Base-by-base conservation (phyloP, 306 rosid genomes). In the Carpinus fangiana region DNA sequence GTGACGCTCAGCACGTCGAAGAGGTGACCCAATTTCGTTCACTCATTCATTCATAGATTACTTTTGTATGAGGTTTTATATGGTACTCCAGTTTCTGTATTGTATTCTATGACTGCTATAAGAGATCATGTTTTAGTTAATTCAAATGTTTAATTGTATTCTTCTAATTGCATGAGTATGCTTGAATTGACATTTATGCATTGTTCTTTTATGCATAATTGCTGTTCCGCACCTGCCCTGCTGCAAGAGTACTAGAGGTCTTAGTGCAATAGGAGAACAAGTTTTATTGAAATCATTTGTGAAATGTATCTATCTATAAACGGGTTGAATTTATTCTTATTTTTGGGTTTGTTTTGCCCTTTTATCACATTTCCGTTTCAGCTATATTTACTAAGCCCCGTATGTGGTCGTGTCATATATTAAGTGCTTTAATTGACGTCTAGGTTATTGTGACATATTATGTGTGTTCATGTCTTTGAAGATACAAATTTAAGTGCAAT, bases 1-100 rank as follows among this genome's bases (percentile, higher is more conserved):
- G 97, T 26, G 97, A 93, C 84, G 97, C 97, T 48, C 93, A 88
- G 73, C 97, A 93, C 55, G 96, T 93, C 36, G 97, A 93, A 73
- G 97, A 93, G 97, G 97, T 93, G 2, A 80, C 43, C 10, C n/a
- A 7, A 61, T 61, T 9, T 45, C 16, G 9, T 67, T 67, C 72
- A 38, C 38, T 67, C 12, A 16, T 12, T 26, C 20, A 53, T 53
- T 18, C 8, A 53, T 53, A 9, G 23, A 20, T 23, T 11, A 12
- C 5, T 9, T 59, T 23, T 26, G 7, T 23, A 23, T 21, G 23
- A 20, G 12, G 0, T 38, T 65, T 34, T 26, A 61, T 12, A 5
- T 5, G 12, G 16, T 6, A 28, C 11, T 61, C 4, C 10, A 28
- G 12, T 26, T 26, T 28, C 10, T 12, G 9, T 13, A 28, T 12